These are phyloP conservation scores for Huntiella decipiens DNA, from an alignment of 2,329 filamentous ascomycete genomes.

Conservation along the genomic window DNA sequence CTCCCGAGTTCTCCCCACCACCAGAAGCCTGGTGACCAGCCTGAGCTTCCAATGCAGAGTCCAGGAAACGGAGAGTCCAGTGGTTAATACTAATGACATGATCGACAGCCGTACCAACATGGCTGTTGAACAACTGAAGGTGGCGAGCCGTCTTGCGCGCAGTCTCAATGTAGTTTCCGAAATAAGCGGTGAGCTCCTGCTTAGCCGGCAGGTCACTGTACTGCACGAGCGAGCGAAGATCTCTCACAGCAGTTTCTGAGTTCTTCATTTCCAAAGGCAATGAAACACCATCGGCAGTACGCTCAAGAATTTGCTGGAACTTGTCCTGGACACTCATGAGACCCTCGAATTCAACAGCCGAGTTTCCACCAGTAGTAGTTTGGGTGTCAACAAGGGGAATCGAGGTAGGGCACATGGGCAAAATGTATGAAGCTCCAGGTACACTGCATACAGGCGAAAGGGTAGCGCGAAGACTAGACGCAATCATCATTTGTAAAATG, in stretches of 20 bases:
- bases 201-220: slow-evolving; percentile 49
- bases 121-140: slow-evolving; percentile 56
- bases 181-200: slow-evolving; percentile 55
- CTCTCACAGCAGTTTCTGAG: slow-evolving; percentile 53
- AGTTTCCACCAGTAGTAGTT: slow-evolving; percentile 14
- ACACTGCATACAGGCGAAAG: slow-evolving; percentile 52
- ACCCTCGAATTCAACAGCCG: slow-evolving; percentile 47
- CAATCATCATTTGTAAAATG: slow-evolving; percentile 42
- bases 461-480: slow-evolving; percentile 38
- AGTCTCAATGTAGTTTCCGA: slow-evolving; percentile 55
- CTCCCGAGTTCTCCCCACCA: neutral
- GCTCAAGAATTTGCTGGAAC: slow-evolving; percentile 57
- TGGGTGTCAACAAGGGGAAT: slow-evolving; percentile 13
- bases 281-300: slow-evolving; percentile 43
- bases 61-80: slow-evolving; percentile 53
- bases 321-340: slow-evolving; percentile 56
- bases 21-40: slow-evolving; percentile 22
- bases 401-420: slow-evolving; percentile 13
- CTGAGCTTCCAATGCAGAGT: slow-evolving; percentile 26
- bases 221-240: slow-evolving; percentile 52
- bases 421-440: slow-evolving; percentile 34
- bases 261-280: slow-evolving; percentile 65
- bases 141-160: slow-evolving; percentile 45
- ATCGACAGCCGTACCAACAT: slow-evolving; percentile 56
- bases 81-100: slow-evolving; percentile 55